Evolutionary conservation across 2,329 filamentous ascomycete genomes (phyloP).

Genomic region (Dactylella cylindrospora): DNA sequence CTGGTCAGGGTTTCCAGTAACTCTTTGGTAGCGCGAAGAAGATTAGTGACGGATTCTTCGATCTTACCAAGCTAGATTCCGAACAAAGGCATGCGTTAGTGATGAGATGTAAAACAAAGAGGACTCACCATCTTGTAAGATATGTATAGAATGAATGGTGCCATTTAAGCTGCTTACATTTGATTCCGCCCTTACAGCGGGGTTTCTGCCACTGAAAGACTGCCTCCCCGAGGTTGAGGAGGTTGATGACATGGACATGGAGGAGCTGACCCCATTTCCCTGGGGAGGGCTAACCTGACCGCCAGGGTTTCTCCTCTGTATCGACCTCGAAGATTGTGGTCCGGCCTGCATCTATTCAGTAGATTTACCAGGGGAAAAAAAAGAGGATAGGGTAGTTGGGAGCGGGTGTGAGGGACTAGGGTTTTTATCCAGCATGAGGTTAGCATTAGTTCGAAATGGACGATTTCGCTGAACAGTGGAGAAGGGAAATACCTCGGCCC

Average conservation of each 20-base stretch:
- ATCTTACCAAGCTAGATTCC: constrained; percentile 73
- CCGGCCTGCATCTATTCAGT: constrained; percentile 42
- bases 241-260: constrained; percentile 35
- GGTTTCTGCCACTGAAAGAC: constrained; percentile 11
- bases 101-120: constrained; percentile 4
- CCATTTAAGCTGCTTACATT: constrained; percentile 20
- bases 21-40: constrained; percentile 96
- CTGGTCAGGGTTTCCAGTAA: constrained; percentile 94
- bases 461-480: no score
- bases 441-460: no score
- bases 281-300: constrained; percentile 30
- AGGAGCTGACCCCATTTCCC: constrained; percentile 34
- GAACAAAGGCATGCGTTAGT: constrained; percentile 9
- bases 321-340: constrained; percentile 24
- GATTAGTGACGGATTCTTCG: constrained; percentile 97
- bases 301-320: constrained; percentile 34
- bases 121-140: not conserved
- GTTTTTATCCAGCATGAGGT: not conserved
- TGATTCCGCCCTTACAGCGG: constrained; percentile 25
- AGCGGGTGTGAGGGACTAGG: not conserved
- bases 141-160: not conserved
- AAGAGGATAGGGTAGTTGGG: not conserved
- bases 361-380: not conserved
- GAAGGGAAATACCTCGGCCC: no score
- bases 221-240: constrained; percentile 37